Base-by-base conservation (phyloP, 129 eudicot genomes). In the Lactuca sativa region DNA sequence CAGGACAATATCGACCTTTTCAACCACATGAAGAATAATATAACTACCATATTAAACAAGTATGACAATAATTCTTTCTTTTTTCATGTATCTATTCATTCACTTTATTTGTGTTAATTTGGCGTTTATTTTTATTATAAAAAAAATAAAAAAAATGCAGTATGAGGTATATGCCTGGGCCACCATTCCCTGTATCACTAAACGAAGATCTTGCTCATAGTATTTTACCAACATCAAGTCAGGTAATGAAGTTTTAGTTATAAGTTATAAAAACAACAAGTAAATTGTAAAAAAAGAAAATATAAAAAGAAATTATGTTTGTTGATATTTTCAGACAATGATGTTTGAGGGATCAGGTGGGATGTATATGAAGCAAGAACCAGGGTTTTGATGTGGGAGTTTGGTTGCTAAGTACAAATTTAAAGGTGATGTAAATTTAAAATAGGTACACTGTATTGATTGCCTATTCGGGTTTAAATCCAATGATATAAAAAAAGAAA, bases 1-100 rank as follows among this genome's bases (percentile, higher is more conserved):
- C 96, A 82, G 87, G 86, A 91, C 18, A 91, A 91, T 67, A 80
- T 88, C 44, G 83, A 82, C 76, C 96, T 91, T 82, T 82, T 91
- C 75, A 73, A 72, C 72, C 97, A 77, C 79, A 60, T 77, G 67
- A 88, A 88, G 88, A 84, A 84, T 71, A 91, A 86, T 62, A 43
- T 91, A 72, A 67, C 72, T 3, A 78, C 85, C 84, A 82, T 88
- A 40, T 60, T 88, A 68, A 73, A 88, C 32, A 74, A 82, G 95
- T 91, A 88, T 1, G 86, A 64, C 49, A 15, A 60, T 10, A 66
- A 18, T 52, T 38, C 43, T 38, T 43, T 37, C 9, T 40, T 63
- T 8, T 54, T 10, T 17, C 31, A 31, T 62, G 14, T 55, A n/a
- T 6, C 10, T 61, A 12, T 58, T 44, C 17, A 38, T 58, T 44